These are phyloP conservation scores for Pseudoneurospora amorphoporcata DNA, from an alignment of 495 filamentous ascomycete species.

Conservation along the genomic window DNA sequence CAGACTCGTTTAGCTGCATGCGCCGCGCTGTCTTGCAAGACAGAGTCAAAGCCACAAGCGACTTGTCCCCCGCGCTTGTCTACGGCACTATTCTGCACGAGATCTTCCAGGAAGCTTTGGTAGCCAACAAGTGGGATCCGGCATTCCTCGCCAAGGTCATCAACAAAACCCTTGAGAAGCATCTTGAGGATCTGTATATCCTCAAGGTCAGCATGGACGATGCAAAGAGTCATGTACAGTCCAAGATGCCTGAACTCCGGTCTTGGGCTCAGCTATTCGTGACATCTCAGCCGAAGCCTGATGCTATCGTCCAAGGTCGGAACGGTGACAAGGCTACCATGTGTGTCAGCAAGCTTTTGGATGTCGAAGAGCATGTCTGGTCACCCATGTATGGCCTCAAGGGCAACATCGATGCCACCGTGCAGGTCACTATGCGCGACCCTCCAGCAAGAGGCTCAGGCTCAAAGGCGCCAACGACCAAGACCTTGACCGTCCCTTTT, in stretches of 20 bases:
- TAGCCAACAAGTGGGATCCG: constrained; percentile 70
- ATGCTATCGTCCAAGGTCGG: constrained; percentile 68
- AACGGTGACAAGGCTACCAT: constrained; percentile 62
- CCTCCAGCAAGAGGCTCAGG: constrained; percentile 22
- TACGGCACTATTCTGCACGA: constrained; percentile 92
- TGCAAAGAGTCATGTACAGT: constrained; percentile 64
- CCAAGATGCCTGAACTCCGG: constrained; percentile 67
- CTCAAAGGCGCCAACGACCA: constrained; percentile 25
- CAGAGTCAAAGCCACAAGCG: constrained; percentile 76
- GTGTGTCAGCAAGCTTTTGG: constrained; percentile 85
- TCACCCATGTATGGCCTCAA: constrained; percentile 95
- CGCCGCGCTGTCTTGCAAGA: constrained; percentile 88
- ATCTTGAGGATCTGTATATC: constrained; percentile 77
- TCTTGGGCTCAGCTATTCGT: constrained; percentile 80
- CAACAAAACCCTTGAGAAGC: constrained; percentile 50
- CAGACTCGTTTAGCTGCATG: constrained; percentile 82
- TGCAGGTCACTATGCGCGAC: constrained; percentile 77
- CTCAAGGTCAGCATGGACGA: constrained; percentile 63
- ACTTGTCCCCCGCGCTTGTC: constrained; percentile 63
- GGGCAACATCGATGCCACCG: constrained; percentile 96
- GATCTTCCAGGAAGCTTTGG: constrained; percentile 82
- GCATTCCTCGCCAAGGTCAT: constrained; percentile 54
- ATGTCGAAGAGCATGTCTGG: constrained; percentile 96
- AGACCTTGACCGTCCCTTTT: constrained; percentile 73
- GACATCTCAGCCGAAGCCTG: constrained; percentile 53